These are phyloP conservation scores for Cadophora malorum DNA, from an alignment of 2,329 filamentous ascomycete genomes.

Conservation along the genomic window DNA sequence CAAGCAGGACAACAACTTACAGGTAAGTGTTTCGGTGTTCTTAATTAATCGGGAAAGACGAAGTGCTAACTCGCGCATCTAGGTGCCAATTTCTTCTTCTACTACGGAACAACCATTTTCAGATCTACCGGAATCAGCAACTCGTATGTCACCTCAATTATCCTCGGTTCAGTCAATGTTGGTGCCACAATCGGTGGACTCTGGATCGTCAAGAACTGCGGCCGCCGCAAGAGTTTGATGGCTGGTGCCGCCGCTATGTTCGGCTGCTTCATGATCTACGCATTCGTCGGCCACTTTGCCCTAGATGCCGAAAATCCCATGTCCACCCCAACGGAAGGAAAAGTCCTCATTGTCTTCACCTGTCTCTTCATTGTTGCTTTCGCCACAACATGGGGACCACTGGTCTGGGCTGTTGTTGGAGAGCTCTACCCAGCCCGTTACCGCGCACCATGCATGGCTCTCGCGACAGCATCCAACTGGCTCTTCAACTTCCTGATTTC, in stretches of 20 bases:
- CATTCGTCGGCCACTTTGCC: conserved; percentile 56
- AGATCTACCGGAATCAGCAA: conserved; percentile 67
- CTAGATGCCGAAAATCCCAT: conserved; percentile 51
- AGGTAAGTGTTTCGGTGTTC: conserved; percentile 41
- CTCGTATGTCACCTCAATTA: conserved; percentile 71
- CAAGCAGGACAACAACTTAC: conserved; percentile 73
- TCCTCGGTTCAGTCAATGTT: conserved; percentile 72
- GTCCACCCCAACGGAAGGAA: conserved; percentile 57
- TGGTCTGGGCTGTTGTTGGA: conserved; percentile 70
- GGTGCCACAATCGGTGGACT: conserved; percentile 69
- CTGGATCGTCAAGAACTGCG: conserved; percentile 69
- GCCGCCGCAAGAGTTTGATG: conserved; percentile 68
- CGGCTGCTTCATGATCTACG: conserved; percentile 63
- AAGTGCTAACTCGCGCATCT: background rate
- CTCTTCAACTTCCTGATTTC: conserved; percentile 73
- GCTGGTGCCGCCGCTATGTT: conserved; percentile 67
- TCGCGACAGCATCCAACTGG: conserved; percentile 69
- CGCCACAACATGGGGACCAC: conserved; percentile 73
- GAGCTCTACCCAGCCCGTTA: conserved; percentile 71
- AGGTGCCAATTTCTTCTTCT: conserved; percentile 71
- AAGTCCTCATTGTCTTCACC: conserved; percentile 70
- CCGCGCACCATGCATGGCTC: conserved; percentile 63
- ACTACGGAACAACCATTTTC: conserved; percentile 72
- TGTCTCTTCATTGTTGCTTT: conserved; percentile 70
- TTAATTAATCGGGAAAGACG: background rate